These are phyloP conservation scores for Thielaviopsis punctulata DNA, from an alignment of 2,329 filamentous ascomycete species.

Conservation along the genomic window DNA sequence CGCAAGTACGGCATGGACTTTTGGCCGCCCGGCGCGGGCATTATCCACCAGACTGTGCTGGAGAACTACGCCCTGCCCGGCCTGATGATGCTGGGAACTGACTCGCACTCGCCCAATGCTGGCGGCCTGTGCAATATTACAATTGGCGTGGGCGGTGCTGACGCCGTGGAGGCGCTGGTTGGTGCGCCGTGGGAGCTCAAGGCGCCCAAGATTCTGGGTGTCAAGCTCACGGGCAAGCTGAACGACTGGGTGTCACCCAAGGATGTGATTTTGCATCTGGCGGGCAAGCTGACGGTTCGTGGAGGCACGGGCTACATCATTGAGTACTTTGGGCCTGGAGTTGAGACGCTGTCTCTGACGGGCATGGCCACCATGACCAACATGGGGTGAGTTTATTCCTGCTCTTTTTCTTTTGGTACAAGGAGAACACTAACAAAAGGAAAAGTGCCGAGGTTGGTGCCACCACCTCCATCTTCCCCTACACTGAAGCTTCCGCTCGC, in stretches of 20 bases:
- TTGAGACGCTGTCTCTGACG: constrained; percentile 75
- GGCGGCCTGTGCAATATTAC: constrained; percentile 85
- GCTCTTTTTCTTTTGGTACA: background rate
- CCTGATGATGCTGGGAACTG: constrained; percentile 96
- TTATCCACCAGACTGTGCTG: constrained; percentile 93
- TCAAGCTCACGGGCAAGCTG: constrained; percentile 66
- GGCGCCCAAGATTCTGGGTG: constrained; percentile 78
- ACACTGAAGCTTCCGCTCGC: constrained; percentile 63
- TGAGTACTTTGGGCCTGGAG: constrained; percentile 82
- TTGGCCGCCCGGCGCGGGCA: constrained; percentile 84
- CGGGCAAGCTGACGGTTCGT: constrained; percentile 76
- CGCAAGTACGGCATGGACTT: constrained; percentile 91
- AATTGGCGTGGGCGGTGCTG: constrained; percentile 91
- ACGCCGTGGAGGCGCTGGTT: constrained; percentile 91
- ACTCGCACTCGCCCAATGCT: constrained; percentile 95
- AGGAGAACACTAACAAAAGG: background rate
- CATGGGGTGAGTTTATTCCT: constrained; percentile 41
- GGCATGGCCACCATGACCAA: constrained; percentile 88
- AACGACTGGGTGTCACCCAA: constrained; percentile 88
- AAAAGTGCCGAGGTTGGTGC: constrained; percentile 60
- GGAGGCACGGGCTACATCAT: constrained; percentile 91
- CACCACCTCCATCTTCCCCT: constrained; percentile 93
- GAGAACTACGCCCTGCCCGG: constrained; percentile 97
- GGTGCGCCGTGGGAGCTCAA: constrained; percentile 96
- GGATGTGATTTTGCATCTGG: constrained; percentile 82